These are phyloP conservation scores for Pseudomassariella vexata DNA, from an alignment of 2,329 filamentous ascomycete genomes.

Conservation along the genomic window DNA sequence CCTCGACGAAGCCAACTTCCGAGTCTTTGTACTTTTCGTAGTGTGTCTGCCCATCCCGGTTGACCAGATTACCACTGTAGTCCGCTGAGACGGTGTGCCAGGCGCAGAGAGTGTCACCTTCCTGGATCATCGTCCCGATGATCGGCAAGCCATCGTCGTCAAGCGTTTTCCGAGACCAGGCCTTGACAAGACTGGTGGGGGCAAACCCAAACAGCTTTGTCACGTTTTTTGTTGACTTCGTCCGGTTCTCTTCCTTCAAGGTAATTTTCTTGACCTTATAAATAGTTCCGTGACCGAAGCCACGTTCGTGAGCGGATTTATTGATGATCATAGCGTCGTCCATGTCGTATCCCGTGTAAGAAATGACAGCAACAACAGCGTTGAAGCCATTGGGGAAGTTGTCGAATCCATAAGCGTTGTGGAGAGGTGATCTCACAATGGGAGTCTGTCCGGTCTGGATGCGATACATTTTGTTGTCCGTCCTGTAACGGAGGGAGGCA, in stretches of 20 bases:
- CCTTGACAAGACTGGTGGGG: conserved; percentile 66
- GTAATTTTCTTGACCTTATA: conserved; percentile 96
- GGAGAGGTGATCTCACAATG: conserved; percentile 82
- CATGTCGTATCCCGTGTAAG: conserved; percentile 99
- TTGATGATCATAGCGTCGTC: conserved; percentile 99
- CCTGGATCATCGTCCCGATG: conserved; percentile 69
- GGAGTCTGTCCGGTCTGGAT: conserved; percentile 95
- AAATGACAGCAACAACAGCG: conserved; percentile 93
- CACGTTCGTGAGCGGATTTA: conserved; percentile 92
- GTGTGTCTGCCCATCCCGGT: conserved; percentile 79
- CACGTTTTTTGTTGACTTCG: conserved; percentile 60
- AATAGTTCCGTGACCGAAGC: conserved; percentile 91
- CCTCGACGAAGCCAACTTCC: conserved; percentile 84
- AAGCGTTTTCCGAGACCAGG: conserved; percentile 64
- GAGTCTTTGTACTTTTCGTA: conserved; percentile 93
- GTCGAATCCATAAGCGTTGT: conserved; percentile 94
- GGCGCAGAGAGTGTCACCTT: conserved; percentile 81
- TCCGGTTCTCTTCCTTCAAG: conserved; percentile 72
- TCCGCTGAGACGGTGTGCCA: conserved; percentile 85
- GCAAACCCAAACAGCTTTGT: conserved; percentile 89
- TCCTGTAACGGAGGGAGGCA: conserved; percentile 76
- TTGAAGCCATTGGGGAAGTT: conserved; percentile 98
- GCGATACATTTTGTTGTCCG: conserved; percentile 95
- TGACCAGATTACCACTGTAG: conserved; percentile 70
- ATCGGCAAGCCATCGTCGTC: conserved; percentile 85